Evolutionary conservation across 2,329 filamentous ascomycete species (phyloP).

Genomic region (Teratosphaeria gauchensis): DNA sequence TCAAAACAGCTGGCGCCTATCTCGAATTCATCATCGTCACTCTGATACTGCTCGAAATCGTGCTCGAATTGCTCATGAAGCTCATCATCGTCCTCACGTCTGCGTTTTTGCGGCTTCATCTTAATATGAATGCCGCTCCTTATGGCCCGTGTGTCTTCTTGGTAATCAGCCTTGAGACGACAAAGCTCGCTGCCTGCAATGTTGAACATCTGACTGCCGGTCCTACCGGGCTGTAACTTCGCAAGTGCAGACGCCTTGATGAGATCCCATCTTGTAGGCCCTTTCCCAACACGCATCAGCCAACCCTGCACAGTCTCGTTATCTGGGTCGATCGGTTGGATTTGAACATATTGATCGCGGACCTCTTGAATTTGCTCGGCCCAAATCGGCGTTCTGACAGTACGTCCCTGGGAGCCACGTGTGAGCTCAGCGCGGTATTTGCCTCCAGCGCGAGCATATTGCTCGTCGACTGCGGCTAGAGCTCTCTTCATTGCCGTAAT

Average conservation of each 20-base stretch:
- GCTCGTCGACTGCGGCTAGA: neutral
- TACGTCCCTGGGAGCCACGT: neutral
- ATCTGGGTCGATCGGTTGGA: slow-evolving; percentile 8
- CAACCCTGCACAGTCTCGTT: slow-evolving; percentile 11
- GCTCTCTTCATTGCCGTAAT: neutral
- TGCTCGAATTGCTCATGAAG: neutral
- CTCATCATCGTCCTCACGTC: neutral
- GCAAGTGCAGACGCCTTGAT: slow-evolving; percentile 38
- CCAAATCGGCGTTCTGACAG: neutral
- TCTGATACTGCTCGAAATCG: neutral
- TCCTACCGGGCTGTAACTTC: slow-evolving; percentile 11
- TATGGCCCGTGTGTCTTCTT: neutral
- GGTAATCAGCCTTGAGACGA: slow-evolving; percentile 24
- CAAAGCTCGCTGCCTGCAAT: slow-evolving; percentile 34
- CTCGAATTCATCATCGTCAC: neutral
- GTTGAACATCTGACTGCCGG: slow-evolving; percentile 25
- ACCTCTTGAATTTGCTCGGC: slow-evolving; percentile 1
- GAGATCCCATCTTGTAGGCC: slow-evolving; percentile 31
- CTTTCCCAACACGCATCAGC: slow-evolving; percentile 9
- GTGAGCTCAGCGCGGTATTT: neutral
- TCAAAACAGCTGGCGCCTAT: neutral
- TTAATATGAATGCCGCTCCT: neutral
- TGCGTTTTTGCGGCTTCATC: slow-evolving; percentile 4
- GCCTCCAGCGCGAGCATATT: neutral
- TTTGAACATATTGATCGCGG: slow-evolving; percentile 8